Evolutionary conservation across 306 rosid genomes (phyloP).

Genomic region (Canavalia ensiformis): DNA sequence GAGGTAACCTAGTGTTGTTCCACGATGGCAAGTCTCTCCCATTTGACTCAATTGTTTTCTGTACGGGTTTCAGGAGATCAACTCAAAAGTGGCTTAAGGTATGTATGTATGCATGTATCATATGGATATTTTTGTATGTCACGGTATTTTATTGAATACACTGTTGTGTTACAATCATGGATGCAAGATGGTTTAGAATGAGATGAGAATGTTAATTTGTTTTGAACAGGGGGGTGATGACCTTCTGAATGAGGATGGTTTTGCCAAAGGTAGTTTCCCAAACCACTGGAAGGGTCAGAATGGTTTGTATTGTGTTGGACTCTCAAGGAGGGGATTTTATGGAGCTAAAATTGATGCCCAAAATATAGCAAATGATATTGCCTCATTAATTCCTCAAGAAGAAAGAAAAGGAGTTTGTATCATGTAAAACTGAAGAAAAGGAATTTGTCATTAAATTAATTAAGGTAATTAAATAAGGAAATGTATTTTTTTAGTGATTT

Average conservation of each 20-base stretch:
- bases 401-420: background rate
- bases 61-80: constrained; percentile 80
- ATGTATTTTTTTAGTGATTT: too few species aligned
- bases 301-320: constrained; percentile 73
- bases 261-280: constrained; percentile 56
- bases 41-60: constrained; percentile 71
- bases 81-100: constrained; percentile 81
- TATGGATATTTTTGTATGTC: too few species aligned
- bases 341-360: constrained; percentile 70
- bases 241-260: constrained; percentile 69
- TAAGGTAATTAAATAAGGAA: too few species aligned
- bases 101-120: background rate
- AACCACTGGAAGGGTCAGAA: constrained; percentile 76
- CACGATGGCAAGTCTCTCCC: constrained; percentile 56
- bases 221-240: constrained; percentile 62
- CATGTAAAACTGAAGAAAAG: background rate
- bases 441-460: too few species aligned
- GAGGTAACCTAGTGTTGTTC: constrained; percentile 56
- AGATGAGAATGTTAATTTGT: background rate
- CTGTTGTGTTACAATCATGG: too few species aligned
- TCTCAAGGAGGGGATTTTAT: constrained; percentile 62
- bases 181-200: too few species aligned
- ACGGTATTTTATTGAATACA: too few species aligned
- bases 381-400: constrained; percentile 7
- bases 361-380: constrained; percentile 64